Base-by-base conservation (phyloP, 495 filamentous ascomycete species). In the Hypomontagnella submonticulosa region DNA sequence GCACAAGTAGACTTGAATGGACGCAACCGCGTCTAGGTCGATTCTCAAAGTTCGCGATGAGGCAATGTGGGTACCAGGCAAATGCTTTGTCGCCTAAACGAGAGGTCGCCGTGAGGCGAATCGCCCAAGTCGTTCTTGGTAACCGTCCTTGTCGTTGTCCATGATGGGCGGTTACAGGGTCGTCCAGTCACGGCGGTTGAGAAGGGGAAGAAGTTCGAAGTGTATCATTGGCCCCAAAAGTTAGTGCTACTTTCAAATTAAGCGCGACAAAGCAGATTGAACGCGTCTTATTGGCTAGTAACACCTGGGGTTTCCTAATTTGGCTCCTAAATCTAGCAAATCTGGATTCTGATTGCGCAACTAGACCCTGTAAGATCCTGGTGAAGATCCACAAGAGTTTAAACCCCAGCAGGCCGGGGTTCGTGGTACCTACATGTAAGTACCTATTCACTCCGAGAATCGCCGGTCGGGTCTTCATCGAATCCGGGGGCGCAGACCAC, bases 61-160 rank as follows among this genome's bases (percentile, higher is more conserved):
- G 50, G 70, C 70, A 56, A 47, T 50, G 51, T 42, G 37, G 57
- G 66, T 63, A 13, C 52, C 54, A 36, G 47, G 23, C 46, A 59
- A 55, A 34, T 20, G 36, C 15, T 56, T 30, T 34, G 53, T 53
- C 8, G 33, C 23, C 30, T 23, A 57, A 72, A 74, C 36, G 71
- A 74, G 71, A 74, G 71, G 71, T 46, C 67, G 52, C 65, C 20
- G 40, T 30, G 56, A 67, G 48, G 71, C 71, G 71, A 74, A 63
- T 65, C 71, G 71, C 71, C 55, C 55, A 41, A 66, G 12, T 49
- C 15, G 38, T 36, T 36, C 42, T 34, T 60, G 15, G 30, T 50
- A 11, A 16, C 42, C 41, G 56, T 61, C 43, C 44, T 51, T 34
- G 27, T 66, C 16, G 18, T 18, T 57, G 23, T 27, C 23, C 23